phyloP scores from a whole-genome alignment of 140 eudicot genomes.

The Stevia rebaudiana region DNA sequence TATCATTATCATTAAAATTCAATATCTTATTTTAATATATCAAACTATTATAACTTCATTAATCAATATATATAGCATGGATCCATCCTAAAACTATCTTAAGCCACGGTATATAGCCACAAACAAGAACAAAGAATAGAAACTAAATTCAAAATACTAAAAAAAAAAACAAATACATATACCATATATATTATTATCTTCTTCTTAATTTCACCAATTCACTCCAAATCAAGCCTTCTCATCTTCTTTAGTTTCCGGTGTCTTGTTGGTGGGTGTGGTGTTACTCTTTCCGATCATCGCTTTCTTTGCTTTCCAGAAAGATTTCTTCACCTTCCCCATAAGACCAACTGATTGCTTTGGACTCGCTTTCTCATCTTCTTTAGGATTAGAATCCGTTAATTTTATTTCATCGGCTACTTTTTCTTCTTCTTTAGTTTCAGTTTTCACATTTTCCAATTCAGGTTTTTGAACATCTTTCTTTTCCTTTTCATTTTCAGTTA shows the following conservation, averaged over 20 bases:
- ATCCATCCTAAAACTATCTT: no score
- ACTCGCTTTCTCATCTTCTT: slow-evolving; percentile 51
- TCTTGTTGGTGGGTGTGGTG: slow-evolving; percentile 7
- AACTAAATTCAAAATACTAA: no score
- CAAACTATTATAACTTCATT: no score
- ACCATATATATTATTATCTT: background rate
- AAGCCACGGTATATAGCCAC: no score
- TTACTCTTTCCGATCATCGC: slow-evolving; percentile 70
- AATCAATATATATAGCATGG: no score
- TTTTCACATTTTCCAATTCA: slow-evolving; percentile 26
- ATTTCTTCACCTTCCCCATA: slow-evolving; percentile 71
- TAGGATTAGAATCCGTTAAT: slow-evolving; percentile 29
- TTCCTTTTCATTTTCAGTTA: slow-evolving; percentile 26
- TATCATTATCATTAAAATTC: no score
- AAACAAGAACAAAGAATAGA: no score
- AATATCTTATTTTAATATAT: no score
- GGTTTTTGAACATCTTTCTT: slow-evolving; percentile 22
- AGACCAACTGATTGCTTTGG: slow-evolving; percentile 50
- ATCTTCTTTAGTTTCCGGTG: slow-evolving; percentile 46
- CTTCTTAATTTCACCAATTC: background rate
- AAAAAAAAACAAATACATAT: background rate
- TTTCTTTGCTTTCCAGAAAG: slow-evolving; percentile 84
- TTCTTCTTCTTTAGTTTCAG: slow-evolving; percentile 21
- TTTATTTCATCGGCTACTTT: slow-evolving; percentile 32
- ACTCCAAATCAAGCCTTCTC: slow-evolving; percentile 25